Evolutionary conservation across 2,329 filamentous ascomycete genomes (phyloP).

Genomic region (Podosphaera fusca): DNA sequence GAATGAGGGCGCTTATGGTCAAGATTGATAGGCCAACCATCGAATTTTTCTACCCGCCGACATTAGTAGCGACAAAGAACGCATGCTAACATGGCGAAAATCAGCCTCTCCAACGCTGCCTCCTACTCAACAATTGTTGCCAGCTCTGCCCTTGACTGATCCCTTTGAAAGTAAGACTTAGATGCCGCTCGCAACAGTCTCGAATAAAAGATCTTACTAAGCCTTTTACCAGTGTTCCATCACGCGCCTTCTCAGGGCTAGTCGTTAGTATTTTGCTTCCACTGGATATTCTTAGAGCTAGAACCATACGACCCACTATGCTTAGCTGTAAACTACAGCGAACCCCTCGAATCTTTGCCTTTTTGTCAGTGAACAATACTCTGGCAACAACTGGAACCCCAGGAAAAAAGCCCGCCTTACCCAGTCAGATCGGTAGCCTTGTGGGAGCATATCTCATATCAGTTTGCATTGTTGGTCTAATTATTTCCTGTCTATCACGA

Average conservation of each 20-base stretch:
- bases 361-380: not conserved
- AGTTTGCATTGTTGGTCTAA: constrained; percentile 36
- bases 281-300: not conserved
- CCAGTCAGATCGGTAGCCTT: constrained; percentile 64
- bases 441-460: constrained; percentile 63
- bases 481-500: not conserved
- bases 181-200: not conserved
- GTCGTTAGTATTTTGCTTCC: not conserved
- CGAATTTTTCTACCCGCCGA: not conserved
- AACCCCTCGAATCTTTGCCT: not conserved
- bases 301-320: not conserved
- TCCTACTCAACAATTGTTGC: not conserved
- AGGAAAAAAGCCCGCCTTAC: constrained; percentile 40
- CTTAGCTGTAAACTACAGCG: not conserved
- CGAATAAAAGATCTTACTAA: not conserved
- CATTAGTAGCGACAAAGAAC: not conserved
- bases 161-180: not conserved
- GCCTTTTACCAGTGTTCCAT: not conserved
- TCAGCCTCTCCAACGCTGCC: not conserved
- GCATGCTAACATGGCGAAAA: not conserved
- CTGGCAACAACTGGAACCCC: not conserved
- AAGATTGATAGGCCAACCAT: not conserved
- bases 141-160: not conserved
- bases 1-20: not conserved
- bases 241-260: not conserved